Percentiles rank a stretch among this genome's conserved stretches.
Conservation (phyloP, 1,139 yeast genomes). For the Magnusiomyces tetraspermus region DNA sequence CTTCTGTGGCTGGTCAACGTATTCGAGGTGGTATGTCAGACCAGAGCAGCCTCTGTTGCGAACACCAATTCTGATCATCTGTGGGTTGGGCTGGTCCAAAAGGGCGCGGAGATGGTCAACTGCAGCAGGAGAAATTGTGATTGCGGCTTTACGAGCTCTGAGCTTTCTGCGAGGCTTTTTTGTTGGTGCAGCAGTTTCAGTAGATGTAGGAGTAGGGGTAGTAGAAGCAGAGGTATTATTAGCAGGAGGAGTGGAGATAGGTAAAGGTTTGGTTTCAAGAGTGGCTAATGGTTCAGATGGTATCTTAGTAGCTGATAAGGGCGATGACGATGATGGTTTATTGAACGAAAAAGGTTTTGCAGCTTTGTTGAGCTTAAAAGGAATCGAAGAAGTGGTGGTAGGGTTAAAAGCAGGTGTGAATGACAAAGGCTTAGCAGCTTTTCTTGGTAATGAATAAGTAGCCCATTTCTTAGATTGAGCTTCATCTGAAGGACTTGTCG, state of each 20-base stretch:
- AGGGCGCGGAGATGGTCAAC: slow-evolving; percentile 57
- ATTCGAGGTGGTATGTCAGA: slow-evolving; percentile 79
- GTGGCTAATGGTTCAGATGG: neutral
- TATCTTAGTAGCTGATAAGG: neutral
- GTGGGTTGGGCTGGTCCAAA: slow-evolving; percentile 73
- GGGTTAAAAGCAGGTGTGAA: slow-evolving; percentile 4
- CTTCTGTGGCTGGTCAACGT: slow-evolving; percentile 80
- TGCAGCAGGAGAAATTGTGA: slow-evolving; percentile 68
- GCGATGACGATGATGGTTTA: neutral
- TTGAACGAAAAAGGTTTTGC: neutral
- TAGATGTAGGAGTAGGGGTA: slow-evolving; percentile 34
- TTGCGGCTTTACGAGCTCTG: slow-evolving; percentile 81
- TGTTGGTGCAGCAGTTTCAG: slow-evolving; percentile 15
- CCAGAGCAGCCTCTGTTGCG: slow-evolving; percentile 96
- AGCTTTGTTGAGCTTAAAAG: slow-evolving; percentile 1
- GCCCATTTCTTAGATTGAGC: slow-evolving; percentile 10
- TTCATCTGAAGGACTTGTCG: neutral
- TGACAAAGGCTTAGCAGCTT: slow-evolving; percentile 5
- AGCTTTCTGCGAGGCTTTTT: slow-evolving; percentile 46
- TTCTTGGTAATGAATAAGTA: slow-evolving; percentile 11
- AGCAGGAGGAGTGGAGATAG: neutral
- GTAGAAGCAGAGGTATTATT: slow-evolving; percentile 12
- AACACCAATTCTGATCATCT: slow-evolving; percentile 87
- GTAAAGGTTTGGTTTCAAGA: neutral
- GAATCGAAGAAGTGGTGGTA: neutral